Evolutionary conservation across 75 land plant genomes (phyloP).

Genomic region (Pinus tabuliformis): DNA sequence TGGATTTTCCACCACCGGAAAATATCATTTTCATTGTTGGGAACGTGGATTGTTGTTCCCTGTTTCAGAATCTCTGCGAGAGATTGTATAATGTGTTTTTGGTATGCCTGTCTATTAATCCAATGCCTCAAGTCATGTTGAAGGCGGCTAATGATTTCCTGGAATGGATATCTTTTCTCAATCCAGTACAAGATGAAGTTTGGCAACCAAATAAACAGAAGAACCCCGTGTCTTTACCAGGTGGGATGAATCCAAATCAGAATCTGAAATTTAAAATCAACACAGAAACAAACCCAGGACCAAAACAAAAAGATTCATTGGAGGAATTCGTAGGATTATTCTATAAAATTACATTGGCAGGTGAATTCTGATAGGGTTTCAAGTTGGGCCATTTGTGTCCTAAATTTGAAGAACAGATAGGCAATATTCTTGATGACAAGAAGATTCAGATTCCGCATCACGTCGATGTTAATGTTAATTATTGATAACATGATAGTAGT

Average conservation of each 20-base stretch:
- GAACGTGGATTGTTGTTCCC: neutral
- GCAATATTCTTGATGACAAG: neutral
- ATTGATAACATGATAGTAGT: no score
- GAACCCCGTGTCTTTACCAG: neutral
- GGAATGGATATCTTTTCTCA: constrained; percentile 4
- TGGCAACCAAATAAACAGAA: neutral
- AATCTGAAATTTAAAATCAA: neutral
- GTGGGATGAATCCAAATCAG: neutral
- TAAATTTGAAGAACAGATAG: neutral
- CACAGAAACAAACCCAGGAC: neutral
- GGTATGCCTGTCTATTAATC: neutral
- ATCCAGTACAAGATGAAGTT: neutral
- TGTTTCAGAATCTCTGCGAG: neutral
- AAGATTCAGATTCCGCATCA: no score
- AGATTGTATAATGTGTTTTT: constrained; percentile 7
- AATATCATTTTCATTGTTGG: constrained; percentile 3
- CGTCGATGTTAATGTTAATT: no score
- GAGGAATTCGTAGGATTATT: neutral
- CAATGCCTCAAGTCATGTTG: constrained; percentile 3
- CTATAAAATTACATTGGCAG: neutral
- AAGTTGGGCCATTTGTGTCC: neutral
- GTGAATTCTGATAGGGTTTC: neutral
- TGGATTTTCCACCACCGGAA: constrained; percentile 1
- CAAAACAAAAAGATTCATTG: neutral
- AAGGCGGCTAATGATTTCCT: neutral